phyloP scores from a whole-genome alignment of 306 rosid genomes.

The Prinsepia uniflora region DNA sequence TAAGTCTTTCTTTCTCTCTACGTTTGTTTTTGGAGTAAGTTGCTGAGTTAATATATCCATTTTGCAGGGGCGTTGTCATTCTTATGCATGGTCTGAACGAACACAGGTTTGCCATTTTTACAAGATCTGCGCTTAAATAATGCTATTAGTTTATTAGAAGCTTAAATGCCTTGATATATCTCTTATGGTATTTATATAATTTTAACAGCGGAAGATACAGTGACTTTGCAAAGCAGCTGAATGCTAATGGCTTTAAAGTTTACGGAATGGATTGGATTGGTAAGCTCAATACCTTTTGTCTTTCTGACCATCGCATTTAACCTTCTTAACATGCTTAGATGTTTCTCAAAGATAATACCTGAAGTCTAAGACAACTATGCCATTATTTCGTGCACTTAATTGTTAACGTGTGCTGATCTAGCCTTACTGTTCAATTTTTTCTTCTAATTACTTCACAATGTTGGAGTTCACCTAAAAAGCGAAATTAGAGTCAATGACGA shows the following conservation, averaged over 20 bases:
- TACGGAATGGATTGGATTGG: constrained; percentile 98
- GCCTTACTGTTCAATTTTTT: neutral
- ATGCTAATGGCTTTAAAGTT: constrained; percentile 78
- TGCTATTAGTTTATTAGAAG: constrained; percentile 7
- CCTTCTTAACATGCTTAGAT: neutral
- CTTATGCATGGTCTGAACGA: constrained; percentile 92
- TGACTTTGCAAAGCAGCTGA: constrained; percentile 75
- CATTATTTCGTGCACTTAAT: neutral
- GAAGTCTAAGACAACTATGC: neutral
- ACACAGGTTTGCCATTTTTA: constrained; percentile 61
- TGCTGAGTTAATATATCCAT: constrained; percentile 16
- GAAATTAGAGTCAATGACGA: too few species aligned
- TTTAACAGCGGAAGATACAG: constrained; percentile 68
- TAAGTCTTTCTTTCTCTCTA: too few species aligned
- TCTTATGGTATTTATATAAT: constrained; percentile 25
- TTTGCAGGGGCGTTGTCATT: constrained; percentile 80
- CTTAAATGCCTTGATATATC: neutral
- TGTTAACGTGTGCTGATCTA: neutral
- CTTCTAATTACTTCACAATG: too few species aligned
- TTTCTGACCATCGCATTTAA: neutral
- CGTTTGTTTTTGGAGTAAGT: neutral
- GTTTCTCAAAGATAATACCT: neutral
- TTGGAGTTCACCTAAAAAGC: too few species aligned
- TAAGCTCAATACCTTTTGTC: constrained; percentile 32
- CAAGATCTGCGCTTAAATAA: neutral